phyloP scores from a whole-genome alignment of 352 stramenopile species.

The Phytophthora pisi region DNA sequence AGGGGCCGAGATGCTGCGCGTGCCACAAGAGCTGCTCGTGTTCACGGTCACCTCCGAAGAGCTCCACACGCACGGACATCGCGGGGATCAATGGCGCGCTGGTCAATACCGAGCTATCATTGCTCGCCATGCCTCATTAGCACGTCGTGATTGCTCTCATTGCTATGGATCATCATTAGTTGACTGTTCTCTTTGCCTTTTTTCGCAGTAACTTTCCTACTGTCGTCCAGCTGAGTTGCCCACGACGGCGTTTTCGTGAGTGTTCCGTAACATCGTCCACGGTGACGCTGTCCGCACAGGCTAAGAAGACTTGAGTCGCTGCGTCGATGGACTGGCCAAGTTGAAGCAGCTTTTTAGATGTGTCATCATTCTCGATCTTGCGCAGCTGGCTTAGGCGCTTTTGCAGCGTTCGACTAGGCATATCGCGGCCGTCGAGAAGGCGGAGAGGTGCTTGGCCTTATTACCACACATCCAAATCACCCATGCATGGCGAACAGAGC shows the following conservation, averaged over 20 bases:
- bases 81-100: too few species aligned
- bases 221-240: conserved; percentile 5
- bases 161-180: too few species aligned
- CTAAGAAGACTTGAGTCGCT: background rate
- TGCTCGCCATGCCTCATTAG: too few species aligned
- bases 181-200: background rate
- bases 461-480: conserved; percentile 14
- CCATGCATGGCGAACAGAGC: conserved; percentile 8
- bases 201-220: conserved; percentile 1
- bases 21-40: too few species aligned
- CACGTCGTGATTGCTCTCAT: too few species aligned
- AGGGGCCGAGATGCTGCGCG: too few species aligned
- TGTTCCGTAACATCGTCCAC: background rate
- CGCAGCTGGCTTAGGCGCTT: conserved; percentile 16
- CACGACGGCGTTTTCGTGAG: conserved; percentile 5
- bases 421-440: conserved; percentile 3
- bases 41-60: too few species aligned
- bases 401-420: conserved; percentile 11
- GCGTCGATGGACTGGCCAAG: background rate
- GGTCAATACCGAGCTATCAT: too few species aligned
- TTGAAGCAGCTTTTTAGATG: conserved; percentile 4
- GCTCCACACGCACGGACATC: too few species aligned
- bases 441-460: conserved; percentile 8
- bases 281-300: conserved; percentile 5
- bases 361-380: background rate